A percentile compares a stretch with the other conserved stretches of the same genome.
Evolutionary conservation across 2,329 filamentous ascomycete genomes (phyloP).

Genomic region (Westerdykella ornata): DNA sequence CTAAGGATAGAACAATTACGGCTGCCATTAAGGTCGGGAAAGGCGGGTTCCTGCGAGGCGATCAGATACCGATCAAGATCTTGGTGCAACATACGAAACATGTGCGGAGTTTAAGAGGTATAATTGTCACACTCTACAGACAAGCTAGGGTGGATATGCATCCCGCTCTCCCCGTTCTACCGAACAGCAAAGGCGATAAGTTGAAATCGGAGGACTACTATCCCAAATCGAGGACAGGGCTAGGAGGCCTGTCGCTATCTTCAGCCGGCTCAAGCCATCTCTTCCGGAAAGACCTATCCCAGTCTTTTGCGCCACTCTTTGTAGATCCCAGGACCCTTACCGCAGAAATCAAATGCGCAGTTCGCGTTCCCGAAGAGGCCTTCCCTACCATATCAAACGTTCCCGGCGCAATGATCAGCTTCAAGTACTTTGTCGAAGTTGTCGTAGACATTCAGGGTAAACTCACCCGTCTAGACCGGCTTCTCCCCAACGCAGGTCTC

Average conservation of each 20-base stretch:
- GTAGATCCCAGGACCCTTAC: slow-evolving; percentile 74
- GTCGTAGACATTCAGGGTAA: slow-evolving; percentile 88
- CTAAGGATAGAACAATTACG: slow-evolving; percentile 71
- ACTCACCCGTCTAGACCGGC: slow-evolving; percentile 65
- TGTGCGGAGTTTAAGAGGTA: slow-evolving; percentile 83
- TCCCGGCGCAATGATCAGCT: slow-evolving; percentile 88
- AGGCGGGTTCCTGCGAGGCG: slow-evolving; percentile 79
- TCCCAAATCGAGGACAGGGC: slow-evolving; percentile 76
- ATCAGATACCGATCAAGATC: slow-evolving; percentile 72
- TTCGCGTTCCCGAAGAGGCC: slow-evolving; percentile 80
- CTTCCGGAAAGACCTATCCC: slow-evolving; percentile 91
- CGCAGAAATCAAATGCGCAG: slow-evolving; percentile 71
- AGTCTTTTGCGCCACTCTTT: slow-evolving; percentile 81
- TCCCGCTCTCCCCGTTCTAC: slow-evolving; percentile 54
- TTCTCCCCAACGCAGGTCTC: slow-evolving; percentile 51
- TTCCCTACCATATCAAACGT: slow-evolving; percentile 89
- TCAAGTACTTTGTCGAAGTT: slow-evolving; percentile 89
- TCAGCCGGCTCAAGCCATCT: slow-evolving; percentile 81
- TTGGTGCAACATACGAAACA: slow-evolving; percentile 81
- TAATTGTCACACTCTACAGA: slow-evolving; percentile 87
- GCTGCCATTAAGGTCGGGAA: slow-evolving; percentile 76
- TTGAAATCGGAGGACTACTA: slow-evolving; percentile 76
- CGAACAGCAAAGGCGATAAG: slow-evolving; percentile 59
- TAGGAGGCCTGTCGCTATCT: slow-evolving; percentile 78
- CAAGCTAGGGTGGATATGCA: slow-evolving; percentile 85